These are phyloP conservation scores for Yamadazyma trypodendri DNA, from an alignment of 1,139 yeast genomes.

Conservation along the genomic window DNA sequence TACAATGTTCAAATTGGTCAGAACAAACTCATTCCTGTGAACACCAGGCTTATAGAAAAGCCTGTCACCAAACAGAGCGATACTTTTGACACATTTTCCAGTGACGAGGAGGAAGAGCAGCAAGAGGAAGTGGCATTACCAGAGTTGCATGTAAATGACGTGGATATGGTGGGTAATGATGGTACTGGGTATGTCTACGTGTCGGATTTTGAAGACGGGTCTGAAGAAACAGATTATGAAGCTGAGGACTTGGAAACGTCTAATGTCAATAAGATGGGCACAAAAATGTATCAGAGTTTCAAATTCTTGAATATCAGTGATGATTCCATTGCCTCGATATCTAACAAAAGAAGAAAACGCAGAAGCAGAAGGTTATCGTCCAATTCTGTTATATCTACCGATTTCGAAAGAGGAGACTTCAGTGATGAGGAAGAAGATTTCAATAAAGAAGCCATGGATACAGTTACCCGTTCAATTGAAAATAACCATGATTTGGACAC, in stretches of 20 bases:
- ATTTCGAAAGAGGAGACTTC: slow-evolving; percentile 35
- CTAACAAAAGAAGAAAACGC: slow-evolving; percentile 35
- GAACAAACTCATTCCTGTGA: slow-evolving; percentile 44
- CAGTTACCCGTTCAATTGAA: slow-evolving; percentile 86
- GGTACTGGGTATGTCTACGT: slow-evolving; percentile 62
- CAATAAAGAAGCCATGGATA: slow-evolving; percentile 85
- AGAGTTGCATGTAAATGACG: slow-evolving; percentile 23
- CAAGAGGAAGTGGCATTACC: slow-evolving; percentile 7
- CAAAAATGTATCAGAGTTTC: slow-evolving; percentile 54
- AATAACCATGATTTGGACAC: slow-evolving; percentile 92
- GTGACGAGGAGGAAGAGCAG: slow-evolving; percentile 27
- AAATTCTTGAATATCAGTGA: slow-evolving; percentile 72
- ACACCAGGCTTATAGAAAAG: slow-evolving; percentile 51
- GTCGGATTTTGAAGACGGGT: slow-evolving; percentile 47
- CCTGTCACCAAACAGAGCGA: slow-evolving; percentile 38
- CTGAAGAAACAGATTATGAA: slow-evolving; percentile 36
- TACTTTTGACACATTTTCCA: slow-evolving; percentile 25
- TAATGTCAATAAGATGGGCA: slow-evolving; percentile 20
- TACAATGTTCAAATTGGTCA: slow-evolving; percentile 66
- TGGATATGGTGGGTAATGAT: slow-evolving; percentile 52
- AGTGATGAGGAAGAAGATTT: slow-evolving; percentile 70
- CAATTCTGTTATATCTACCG: slow-evolving; percentile 40
- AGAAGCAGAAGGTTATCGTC: slow-evolving; percentile 37
- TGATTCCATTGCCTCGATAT: slow-evolving; percentile 67
- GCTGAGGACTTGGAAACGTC: slow-evolving; percentile 30